Evolutionary conservation across 371 early-diverging fungal genomes (phyloP).

Genomic region (Rhizopus stolonifer): DNA sequence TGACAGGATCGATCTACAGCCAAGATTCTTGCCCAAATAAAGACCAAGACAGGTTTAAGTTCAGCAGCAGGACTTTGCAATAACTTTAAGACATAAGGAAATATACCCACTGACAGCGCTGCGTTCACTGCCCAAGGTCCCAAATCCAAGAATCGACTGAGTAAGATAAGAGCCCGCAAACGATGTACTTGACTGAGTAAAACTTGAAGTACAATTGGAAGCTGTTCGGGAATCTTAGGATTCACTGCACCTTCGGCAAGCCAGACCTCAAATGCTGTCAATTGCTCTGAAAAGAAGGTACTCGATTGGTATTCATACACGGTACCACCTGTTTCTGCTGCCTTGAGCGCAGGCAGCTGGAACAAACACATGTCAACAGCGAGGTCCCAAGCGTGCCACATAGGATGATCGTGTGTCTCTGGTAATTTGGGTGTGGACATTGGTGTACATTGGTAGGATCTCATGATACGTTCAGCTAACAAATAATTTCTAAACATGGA

Average conservation of each 20-base stretch:
- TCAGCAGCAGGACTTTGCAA: constrained; percentile 93
- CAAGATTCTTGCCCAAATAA: constrained; percentile 95
- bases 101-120: constrained; percentile 93
- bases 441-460: constrained; percentile 88
- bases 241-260: constrained; percentile 72
- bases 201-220: constrained; percentile 96
- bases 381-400: constrained; percentile 96
- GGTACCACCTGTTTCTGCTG: constrained; percentile 56
- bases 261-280: constrained; percentile 97
- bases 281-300: constrained; percentile 92
- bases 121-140: constrained; percentile 95
- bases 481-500: constrained; percentile 94
- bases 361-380: constrained; percentile 93
- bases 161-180: constrained; percentile 84
- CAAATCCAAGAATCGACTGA: constrained; percentile 90
- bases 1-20: constrained; percentile 91
- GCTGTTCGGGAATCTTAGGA: constrained; percentile 84
- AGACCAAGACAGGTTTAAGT: constrained; percentile 89
- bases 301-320: constrained; percentile 72
- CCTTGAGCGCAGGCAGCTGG: constrained; percentile 80
- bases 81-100: constrained; percentile 95
- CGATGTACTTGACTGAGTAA: constrained; percentile 93
- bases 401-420: constrained; percentile 89
- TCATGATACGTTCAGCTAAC: constrained; percentile 93
- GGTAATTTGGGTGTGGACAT: constrained; percentile 86